Evolutionary conservation across 163 green algal species (phyloP).

Genomic region (Chlamydomonas reinhardtii): DNA sequence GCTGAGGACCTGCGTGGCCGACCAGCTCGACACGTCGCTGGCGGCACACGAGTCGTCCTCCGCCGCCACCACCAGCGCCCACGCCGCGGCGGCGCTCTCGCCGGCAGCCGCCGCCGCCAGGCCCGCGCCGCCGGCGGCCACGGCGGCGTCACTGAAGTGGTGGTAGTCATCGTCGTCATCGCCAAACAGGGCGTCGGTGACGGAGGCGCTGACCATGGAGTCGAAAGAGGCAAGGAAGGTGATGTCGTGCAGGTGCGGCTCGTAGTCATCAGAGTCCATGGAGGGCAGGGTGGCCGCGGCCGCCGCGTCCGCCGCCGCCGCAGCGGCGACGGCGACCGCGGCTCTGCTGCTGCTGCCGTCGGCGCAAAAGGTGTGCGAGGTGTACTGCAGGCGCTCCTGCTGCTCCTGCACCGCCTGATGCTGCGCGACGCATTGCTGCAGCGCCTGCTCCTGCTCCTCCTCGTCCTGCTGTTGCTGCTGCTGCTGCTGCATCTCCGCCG

Average conservation of each 20-base stretch:
- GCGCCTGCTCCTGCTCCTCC: neutral
- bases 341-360: neutral
- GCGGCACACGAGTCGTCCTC: neutral
- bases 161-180: neutral
- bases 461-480: neutral
- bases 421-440: neutral
- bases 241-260: slow-evolving; percentile 17
- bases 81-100: too few relatives aligned
- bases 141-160: neutral
- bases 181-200: neutral
- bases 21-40: slow-evolving; percentile 21
- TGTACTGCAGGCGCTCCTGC: neutral
- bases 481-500: slow-evolving; percentile 7
- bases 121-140: too few relatives aligned
- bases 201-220: slow-evolving; percentile 8
- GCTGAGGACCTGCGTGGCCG: neutral
- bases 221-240: slow-evolving; percentile 2
- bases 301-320: too few relatives aligned
- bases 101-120: too few relatives aligned
- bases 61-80: too few relatives aligned
- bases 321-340: too few relatives aligned
- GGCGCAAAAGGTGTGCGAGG: neutral
- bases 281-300: too few relatives aligned
- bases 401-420: neutral
- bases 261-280: neutral